phyloP scores from a whole-genome alignment of 805 yeast species.

The Priceomyces castillae region DNA sequence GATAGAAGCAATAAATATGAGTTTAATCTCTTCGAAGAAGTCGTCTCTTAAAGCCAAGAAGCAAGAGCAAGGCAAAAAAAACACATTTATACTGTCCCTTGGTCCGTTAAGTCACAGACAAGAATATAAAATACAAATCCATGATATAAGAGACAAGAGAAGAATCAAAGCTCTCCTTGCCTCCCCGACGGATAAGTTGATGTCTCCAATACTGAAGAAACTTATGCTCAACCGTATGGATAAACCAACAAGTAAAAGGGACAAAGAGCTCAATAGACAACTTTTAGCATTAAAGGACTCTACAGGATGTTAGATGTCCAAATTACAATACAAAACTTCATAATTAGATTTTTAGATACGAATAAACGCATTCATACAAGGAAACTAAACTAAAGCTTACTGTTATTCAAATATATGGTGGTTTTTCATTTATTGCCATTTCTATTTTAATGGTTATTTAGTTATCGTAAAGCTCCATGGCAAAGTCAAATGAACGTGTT shows the following conservation, averaged over 20 bases:
- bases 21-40: no score
- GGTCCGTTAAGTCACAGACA: not conserved
- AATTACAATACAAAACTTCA: no score
- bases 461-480: constrained; percentile 87
- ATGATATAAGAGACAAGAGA: not conserved
- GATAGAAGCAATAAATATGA: no score
- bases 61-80: not conserved
- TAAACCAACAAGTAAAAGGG: constrained; percentile 4
- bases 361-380: not conserved
- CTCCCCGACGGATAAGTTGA: constrained; percentile 4
- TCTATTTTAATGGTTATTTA: constrained; percentile 38
- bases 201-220: constrained; percentile 7
- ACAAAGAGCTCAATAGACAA: not conserved
- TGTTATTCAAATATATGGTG: no score
- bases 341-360: not conserved
- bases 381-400: no score
- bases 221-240: constrained; percentile 11
- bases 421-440: no score
- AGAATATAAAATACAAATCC: not conserved
- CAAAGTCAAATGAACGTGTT: constrained; percentile 63
- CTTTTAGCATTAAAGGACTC: not conserved
- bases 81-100: not conserved
- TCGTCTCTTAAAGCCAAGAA: not conserved
- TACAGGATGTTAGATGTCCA: not conserved
- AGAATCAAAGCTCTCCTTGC: not conserved